Evolutionary conservation across 2,329 filamentous ascomycete genomes (phyloP).

Genomic region (Fusarium secorum): DNA sequence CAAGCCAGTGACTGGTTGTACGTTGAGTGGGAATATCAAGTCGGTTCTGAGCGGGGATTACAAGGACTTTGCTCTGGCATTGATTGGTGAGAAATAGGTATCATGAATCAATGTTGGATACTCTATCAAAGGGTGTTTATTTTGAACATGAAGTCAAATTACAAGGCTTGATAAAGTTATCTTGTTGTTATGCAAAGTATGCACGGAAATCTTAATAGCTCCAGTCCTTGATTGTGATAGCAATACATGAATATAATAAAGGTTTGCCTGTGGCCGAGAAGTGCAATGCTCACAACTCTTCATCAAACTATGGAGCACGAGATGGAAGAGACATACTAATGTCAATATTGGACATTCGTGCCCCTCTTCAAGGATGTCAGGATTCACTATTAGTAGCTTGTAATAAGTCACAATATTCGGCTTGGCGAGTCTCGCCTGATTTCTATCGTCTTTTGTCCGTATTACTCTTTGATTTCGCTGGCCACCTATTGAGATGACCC

Average conservation of each 20-base stretch:
- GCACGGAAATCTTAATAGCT: rapidly evolving
- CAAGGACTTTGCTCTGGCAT: slow-evolving; percentile 41
- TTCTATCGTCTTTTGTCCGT: not conserved
- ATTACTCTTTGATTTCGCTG: not conserved
- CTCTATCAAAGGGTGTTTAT: rapidly evolving
- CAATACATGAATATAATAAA: not conserved
- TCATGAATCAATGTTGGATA: rapidly evolving
- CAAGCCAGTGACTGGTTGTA: slow-evolving; percentile 64
- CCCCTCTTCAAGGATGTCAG: not conserved
- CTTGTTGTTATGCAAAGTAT: not conserved
- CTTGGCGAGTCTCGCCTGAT: not conserved
- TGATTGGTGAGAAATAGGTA: slow-evolving; percentile 41
- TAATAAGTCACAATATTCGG: rapidly evolving
- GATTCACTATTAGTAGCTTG: not conserved
- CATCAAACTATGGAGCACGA: not conserved
- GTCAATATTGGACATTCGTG: too few species aligned
- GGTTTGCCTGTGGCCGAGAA: rapidly evolving
- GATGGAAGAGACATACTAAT: rapidly evolving
- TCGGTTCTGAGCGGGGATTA: slow-evolving; percentile 42
- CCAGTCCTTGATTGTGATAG: not conserved
- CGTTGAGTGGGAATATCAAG: slow-evolving; percentile 48
- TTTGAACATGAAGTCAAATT: rapidly evolving
- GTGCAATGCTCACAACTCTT: not conserved
- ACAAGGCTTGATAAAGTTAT: too few species aligned
- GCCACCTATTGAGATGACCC: not conserved